phyloP scores from a whole-genome alignment of 352 stramenopile genomes.

The Ophiocytium majus region DNA sequence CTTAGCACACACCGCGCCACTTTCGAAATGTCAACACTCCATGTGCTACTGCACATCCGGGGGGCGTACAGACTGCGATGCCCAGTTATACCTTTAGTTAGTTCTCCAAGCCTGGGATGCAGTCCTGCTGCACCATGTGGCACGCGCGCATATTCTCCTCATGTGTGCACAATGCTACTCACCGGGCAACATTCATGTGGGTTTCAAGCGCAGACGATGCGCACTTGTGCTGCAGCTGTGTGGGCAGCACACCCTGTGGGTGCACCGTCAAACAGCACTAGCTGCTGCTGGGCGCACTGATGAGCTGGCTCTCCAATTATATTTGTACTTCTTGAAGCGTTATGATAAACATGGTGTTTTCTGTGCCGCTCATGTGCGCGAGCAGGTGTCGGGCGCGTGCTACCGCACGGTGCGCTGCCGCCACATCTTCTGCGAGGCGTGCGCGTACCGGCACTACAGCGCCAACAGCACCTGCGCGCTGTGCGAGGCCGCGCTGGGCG shows the following conservation, averaged over 20 bases:
- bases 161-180: no score
- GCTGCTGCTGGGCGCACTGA: not conserved
- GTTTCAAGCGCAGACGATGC: not conserved
- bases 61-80: no score
- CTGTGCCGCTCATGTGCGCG: no score
- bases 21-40: no score
- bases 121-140: no score
- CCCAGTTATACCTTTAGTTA: no score
- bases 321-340: not conserved
- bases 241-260: not conserved
- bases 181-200: not conserved
- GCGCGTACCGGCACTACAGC: conserved; percentile 50
- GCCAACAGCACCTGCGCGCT: conserved; percentile 42
- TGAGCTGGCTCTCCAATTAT: not conserved
- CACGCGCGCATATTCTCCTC: no score
- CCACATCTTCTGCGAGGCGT: conserved; percentile 53
- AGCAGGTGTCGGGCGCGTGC: conserved; percentile 42
- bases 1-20: no score
- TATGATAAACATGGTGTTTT: no score
- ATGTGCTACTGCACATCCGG: no score
- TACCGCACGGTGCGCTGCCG: conserved; percentile 36
- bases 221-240: not conserved
- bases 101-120: no score
- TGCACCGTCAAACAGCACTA: not conserved
- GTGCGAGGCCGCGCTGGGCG: conserved; percentile 32